Evolutionary conservation across 2,329 filamentous ascomycete species (phyloP).

Genomic region (Beauveria brongniartii): DNA sequence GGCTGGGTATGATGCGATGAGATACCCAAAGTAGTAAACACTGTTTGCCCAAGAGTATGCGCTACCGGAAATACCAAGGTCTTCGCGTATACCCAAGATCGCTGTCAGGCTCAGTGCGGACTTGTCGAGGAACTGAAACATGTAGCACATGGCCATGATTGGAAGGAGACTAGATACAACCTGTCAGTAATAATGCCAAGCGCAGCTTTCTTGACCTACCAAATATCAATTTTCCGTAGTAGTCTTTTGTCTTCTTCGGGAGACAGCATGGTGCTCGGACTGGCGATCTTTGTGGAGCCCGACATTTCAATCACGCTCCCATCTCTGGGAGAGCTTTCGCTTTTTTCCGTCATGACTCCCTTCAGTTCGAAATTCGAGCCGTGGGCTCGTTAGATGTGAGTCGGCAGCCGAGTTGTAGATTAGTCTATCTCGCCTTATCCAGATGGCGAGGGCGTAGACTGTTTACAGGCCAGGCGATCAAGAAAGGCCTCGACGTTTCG

Average conservation of each 20-base stretch:
- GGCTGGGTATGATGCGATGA: constrained; percentile 25
- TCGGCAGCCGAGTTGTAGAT: not conserved
- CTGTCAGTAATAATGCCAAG: not conserved
- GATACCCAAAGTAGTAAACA: constrained; percentile 46
- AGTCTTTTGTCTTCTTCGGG: constrained; percentile 38
- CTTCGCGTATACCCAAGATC: constrained; percentile 39
- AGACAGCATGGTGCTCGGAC: not conserved
- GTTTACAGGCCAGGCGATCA: not conserved
- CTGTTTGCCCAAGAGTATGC: constrained; percentile 44
- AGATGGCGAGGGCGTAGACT: not conserved
- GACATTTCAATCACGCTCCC: not conserved
- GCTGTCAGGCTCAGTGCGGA: constrained; percentile 44
- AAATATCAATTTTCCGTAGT: constrained; percentile 49
- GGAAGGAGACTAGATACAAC: constrained; percentile 38
- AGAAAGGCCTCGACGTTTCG: not conserved
- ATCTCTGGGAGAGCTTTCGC: not conserved
- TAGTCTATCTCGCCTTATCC: not conserved
- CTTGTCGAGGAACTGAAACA: constrained; percentile 55
- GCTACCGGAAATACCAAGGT: constrained; percentile 37
- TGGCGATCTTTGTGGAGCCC: not conserved
- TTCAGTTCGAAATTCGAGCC: not conserved
- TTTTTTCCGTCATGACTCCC: not conserved
- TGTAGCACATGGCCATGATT: constrained; percentile 43
- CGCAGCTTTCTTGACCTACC: constrained; percentile 28
- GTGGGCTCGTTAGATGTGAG: not conserved